Percentiles rank a stretch among this genome's conserved stretches.
Evolutionary conservation across 768 basidiomycete species (phyloP).

Genomic region (Russula griseocarnosa): DNA sequence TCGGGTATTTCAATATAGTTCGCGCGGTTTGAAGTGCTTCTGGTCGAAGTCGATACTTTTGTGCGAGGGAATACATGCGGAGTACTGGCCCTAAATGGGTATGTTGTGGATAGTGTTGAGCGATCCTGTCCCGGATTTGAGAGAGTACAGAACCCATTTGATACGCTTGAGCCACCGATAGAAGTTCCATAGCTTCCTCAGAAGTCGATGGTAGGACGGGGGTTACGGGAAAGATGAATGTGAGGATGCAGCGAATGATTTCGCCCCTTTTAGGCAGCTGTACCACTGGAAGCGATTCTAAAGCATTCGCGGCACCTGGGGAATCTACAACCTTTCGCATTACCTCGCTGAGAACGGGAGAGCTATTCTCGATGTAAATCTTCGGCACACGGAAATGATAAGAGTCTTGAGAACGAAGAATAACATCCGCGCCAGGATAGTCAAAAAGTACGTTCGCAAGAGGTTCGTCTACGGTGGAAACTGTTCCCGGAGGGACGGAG

Average conservation of each 20-base stretch:
- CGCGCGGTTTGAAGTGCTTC: too few species aligned
- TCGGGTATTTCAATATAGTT: too few species aligned
- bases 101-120: too few species aligned
- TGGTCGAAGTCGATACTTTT: too few species aligned
- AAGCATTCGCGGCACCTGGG: too few species aligned
- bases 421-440: slow-evolving; percentile 39
- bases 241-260: slow-evolving; percentile 9
- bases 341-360: slow-evolving; percentile 35
- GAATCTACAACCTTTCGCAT: background rate
- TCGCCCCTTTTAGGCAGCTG: background rate
- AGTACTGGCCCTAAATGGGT: too few species aligned
- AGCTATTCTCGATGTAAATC: slow-evolving; percentile 41
- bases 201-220: background rate
- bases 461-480: too few species aligned
- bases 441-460: too few species aligned
- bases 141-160: background rate
- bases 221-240: slow-evolving; percentile 11
- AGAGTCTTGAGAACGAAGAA: slow-evolving; percentile 42
- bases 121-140: too few species aligned
- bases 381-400: slow-evolving; percentile 44
- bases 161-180: slow-evolving; percentile 9
- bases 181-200: slow-evolving; percentile 2
- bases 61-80: too few species aligned
- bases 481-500: too few species aligned
- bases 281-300: background rate